Conservation (phyloP, 495 filamentous ascomycete genomes). For the Massariosphaeria phaeospora region DNA sequence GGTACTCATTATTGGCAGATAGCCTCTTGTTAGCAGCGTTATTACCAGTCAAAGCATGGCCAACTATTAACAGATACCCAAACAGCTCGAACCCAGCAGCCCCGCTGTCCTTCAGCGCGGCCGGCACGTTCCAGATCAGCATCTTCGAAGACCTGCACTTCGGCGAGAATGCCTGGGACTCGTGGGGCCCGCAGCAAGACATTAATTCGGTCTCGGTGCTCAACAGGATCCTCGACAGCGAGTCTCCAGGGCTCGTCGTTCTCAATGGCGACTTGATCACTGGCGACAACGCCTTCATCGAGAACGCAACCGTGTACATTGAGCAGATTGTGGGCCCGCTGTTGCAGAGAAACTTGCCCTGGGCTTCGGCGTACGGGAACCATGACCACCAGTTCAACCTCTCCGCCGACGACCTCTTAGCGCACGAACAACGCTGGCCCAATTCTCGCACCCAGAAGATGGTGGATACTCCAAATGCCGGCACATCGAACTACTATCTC, state of each 20-base stretch:
- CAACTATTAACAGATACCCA: no score
- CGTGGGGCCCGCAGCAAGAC: slow-evolving; percentile 41
- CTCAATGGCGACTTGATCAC: slow-evolving; percentile 73
- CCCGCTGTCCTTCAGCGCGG: slow-evolving; percentile 10
- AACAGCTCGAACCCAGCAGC: no score
- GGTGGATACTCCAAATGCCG: slow-evolving; percentile 45
- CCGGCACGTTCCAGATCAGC: slow-evolving; percentile 42
- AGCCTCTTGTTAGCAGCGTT: no score
- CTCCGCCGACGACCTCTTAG: slow-evolving; percentile 50
- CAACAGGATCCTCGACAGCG: slow-evolving; percentile 54
- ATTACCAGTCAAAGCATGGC: no score
- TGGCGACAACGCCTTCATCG: slow-evolving; percentile 56
- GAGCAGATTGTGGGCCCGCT: slow-evolving; percentile 59
- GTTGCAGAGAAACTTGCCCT: slow-evolving; percentile 48
- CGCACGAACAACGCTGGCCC: slow-evolving; percentile 50
- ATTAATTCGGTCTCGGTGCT: slow-evolving; percentile 55
- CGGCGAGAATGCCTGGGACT: slow-evolving; percentile 51
- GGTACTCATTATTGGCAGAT: no score
- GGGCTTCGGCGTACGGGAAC: slow-evolving; percentile 72
- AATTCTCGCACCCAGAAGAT: slow-evolving; percentile 51
- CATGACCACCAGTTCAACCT: slow-evolving; percentile 63
- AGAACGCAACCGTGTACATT: slow-evolving; percentile 57
- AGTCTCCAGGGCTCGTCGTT: slow-evolving; percentile 57
- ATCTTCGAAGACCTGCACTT: slow-evolving; percentile 68
- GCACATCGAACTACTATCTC: slow-evolving; percentile 69